Percentiles rank a stretch among this genome's conserved stretches.
Evolutionary conservation across 139 green algal species (phyloP).

Genomic region (Nannochloris sp.): DNA sequence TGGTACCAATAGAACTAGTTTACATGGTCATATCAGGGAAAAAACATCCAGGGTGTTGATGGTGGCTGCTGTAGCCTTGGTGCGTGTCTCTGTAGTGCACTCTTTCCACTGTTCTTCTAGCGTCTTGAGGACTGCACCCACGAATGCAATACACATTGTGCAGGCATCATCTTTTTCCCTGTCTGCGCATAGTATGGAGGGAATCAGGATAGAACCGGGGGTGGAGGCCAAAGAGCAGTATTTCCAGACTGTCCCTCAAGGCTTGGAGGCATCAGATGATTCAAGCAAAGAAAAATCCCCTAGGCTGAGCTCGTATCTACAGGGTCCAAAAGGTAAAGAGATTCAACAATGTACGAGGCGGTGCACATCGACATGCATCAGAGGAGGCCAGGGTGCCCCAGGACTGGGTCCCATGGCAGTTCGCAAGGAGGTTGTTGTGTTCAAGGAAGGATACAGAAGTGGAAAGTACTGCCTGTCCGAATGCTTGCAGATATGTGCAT

Average conservation of each 20-base stretch:
- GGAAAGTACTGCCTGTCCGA: slow-evolving; percentile 39
- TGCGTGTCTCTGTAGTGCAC: too few species aligned
- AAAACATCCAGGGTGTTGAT: too few species aligned
- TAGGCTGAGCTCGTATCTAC: slow-evolving; percentile 13
- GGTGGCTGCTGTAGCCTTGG: too few species aligned
- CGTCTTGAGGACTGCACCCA: too few species aligned
- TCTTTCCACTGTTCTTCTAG: too few species aligned
- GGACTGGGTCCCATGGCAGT: slow-evolving; percentile 49
- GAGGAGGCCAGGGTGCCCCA: slow-evolving; percentile 50
- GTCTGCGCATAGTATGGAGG: neutral
- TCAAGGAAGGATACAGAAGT: slow-evolving; percentile 55
- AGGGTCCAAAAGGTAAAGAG: slow-evolving; percentile 32
- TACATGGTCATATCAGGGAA: too few species aligned
- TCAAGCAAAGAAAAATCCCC: slow-evolving; percentile 10
- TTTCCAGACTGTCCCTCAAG: slow-evolving; percentile 16
- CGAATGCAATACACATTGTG: neutral
- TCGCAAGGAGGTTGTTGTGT: slow-evolving; percentile 51
- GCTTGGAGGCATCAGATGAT: neutral
- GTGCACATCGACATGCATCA: slow-evolving; percentile 60
- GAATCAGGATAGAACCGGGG: neutral
- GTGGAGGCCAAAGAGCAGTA: slow-evolving; percentile 13
- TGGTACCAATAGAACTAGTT: too few species aligned
- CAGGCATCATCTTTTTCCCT: neutral
- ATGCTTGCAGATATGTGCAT: slow-evolving; percentile 4
- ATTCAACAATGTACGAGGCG: slow-evolving; percentile 55